phyloP scores from a whole-genome alignment of 2,329 filamentous ascomycete genomes.

The Fusarium caatingaense region DNA sequence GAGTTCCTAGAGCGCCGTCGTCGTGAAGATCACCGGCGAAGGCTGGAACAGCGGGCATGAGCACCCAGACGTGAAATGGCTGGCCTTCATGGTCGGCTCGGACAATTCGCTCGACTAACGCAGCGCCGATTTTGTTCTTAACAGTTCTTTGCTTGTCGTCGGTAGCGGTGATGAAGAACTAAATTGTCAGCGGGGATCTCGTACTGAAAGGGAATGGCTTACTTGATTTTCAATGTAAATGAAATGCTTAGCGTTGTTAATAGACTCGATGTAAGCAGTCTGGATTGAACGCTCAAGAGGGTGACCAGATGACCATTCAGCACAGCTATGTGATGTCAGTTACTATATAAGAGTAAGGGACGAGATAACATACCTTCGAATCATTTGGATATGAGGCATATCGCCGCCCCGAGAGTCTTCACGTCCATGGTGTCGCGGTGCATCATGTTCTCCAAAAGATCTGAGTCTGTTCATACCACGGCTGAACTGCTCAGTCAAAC shows the following conservation, averaged over 20 bases:
- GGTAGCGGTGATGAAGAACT: constrained; percentile 88
- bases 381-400: constrained; percentile 60
- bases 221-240: constrained; percentile 83
- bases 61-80: constrained; percentile 78
- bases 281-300: constrained; percentile 79
- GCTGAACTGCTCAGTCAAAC: constrained; percentile 58
- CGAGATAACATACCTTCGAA: constrained; percentile 55
- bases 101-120: constrained; percentile 81
- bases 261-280: constrained; percentile 83
- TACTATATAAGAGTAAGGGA: background rate
- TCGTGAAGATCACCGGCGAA: constrained; percentile 84
- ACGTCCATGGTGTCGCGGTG: constrained; percentile 25
- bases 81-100: constrained; percentile 74
- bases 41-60: constrained; percentile 83
- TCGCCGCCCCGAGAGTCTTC: constrained; percentile 27
- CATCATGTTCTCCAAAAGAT: constrained; percentile 48
- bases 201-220: background rate
- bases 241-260: constrained; percentile 75
- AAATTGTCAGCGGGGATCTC: background rate
- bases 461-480: constrained; percentile 55
- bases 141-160: constrained; percentile 76
- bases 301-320: constrained; percentile 64
- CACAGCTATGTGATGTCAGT: constrained; percentile 52
- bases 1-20: constrained; percentile 78
- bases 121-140: constrained; percentile 80